phyloP scores from a whole-genome alignment of 2,329 filamentous ascomycete species.

The Cladophialophora carrionii region DNA sequence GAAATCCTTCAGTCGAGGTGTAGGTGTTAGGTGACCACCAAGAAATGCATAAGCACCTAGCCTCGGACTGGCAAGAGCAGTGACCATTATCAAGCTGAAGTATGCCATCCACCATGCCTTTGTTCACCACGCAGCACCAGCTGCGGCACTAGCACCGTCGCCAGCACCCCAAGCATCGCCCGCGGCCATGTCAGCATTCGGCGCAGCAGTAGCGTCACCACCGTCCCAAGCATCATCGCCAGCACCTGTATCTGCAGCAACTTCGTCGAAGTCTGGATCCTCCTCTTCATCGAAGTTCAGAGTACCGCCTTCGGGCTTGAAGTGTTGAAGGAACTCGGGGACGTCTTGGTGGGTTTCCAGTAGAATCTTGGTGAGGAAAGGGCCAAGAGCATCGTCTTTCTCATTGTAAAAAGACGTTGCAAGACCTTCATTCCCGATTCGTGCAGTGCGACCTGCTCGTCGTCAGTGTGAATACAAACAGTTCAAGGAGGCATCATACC shows the following conservation, averaged over 20 bases:
- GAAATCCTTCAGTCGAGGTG: background rate
- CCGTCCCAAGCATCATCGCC: conserved; percentile 31
- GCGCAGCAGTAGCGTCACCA: conserved; percentile 16
- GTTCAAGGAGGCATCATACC: conserved; percentile 57
- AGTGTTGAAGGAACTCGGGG: conserved; percentile 76
- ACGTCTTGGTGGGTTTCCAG: conserved; percentile 77
- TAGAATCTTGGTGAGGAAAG: conserved; percentile 76
- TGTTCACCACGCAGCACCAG: background rate
- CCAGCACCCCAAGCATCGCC: conserved; percentile 19
- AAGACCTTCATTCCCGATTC: conserved; percentile 83
- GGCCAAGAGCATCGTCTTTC: conserved; percentile 71
- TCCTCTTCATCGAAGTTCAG: conserved; percentile 60
- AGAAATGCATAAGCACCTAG: background rate
- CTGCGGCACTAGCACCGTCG: conserved; percentile 7
- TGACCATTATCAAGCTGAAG: background rate
- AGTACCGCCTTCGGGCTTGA: conserved; percentile 50
- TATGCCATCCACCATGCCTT: background rate
- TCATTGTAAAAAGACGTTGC: conserved; percentile 90
- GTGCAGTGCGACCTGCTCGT: conserved; percentile 77
- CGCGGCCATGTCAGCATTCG: conserved; percentile 5
- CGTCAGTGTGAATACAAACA: conserved; percentile 13
- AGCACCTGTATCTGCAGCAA: conserved; percentile 34
- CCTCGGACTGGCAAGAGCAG: background rate
- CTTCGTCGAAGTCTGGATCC: conserved; percentile 46
- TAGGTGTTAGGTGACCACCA: background rate